Evolutionary conservation across 31 red algal genomes (phyloP).

Genomic region (Odonthalia washingtoniensis): DNA sequence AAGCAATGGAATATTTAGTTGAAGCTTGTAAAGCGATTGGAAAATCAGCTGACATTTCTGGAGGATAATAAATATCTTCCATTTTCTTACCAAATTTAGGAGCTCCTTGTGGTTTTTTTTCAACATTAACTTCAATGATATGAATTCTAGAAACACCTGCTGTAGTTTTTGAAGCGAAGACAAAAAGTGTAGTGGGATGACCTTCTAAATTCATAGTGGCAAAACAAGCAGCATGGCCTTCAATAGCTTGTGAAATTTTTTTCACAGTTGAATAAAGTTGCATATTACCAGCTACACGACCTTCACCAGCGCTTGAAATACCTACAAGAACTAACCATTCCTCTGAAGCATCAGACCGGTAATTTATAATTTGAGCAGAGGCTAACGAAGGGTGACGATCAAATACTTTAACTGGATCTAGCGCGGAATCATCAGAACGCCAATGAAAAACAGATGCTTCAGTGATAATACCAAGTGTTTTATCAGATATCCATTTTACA

Average conservation of each 20-base stretch:
- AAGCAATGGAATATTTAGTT: slow-evolving; percentile 84
- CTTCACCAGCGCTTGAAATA: slow-evolving; percentile 78
- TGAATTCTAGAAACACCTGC: slow-evolving; percentile 83
- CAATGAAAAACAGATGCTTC: slow-evolving; percentile 92
- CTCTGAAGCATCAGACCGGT: slow-evolving; percentile 78
- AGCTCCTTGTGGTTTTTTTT: slow-evolving; percentile 94
- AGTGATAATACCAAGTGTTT: slow-evolving; percentile 91
- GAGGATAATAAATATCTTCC: slow-evolving; percentile 89
- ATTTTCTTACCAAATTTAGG: slow-evolving; percentile 93
- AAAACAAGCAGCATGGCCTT: slow-evolving; percentile 98
- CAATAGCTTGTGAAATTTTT: slow-evolving; percentile 94
- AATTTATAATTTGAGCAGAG: slow-evolving; percentile 95
- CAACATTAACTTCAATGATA: slow-evolving; percentile 94
- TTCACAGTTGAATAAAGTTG: slow-evolving; percentile 95
- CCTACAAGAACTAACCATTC: slow-evolving; percentile 95
- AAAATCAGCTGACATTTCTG: slow-evolving; percentile 92
- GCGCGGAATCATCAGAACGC: slow-evolving; percentile 75
- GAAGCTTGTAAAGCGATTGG: slow-evolving; percentile 91
- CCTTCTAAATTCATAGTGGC: slow-evolving; percentile 78
- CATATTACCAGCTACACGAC: slow-evolving; percentile 86
- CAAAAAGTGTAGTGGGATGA: slow-evolving; percentile 83
- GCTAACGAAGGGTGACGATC: slow-evolving; percentile 87
- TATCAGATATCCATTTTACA: slow-evolving; percentile 91
- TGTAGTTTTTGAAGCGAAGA: slow-evolving; percentile 94
- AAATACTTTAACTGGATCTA: slow-evolving; percentile 93